Conservation (phyloP, 202 grass and related monocot genomes). For the Panicum virgatum region DNA sequence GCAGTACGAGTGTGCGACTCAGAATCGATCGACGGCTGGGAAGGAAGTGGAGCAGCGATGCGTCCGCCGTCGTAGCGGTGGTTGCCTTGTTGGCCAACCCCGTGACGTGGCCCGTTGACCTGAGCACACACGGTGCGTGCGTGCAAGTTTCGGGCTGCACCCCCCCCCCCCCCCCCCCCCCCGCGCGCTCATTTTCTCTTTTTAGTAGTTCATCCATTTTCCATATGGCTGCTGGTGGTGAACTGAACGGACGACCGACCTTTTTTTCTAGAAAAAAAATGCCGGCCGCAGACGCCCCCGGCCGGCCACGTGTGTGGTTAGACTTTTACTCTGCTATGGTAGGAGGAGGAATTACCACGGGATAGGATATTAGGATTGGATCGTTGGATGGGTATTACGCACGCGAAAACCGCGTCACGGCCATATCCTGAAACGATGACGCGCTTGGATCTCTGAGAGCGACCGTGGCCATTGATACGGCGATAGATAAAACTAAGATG, state of each 20-base stretch:
- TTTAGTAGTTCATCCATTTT: not conserved
- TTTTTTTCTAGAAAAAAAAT: too few species aligned
- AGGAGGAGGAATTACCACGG: not conserved
- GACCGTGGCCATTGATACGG: not conserved
- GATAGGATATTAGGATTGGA: not conserved
- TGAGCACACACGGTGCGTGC: not conserved
- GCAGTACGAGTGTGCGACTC: too few species aligned
- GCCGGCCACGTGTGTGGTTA: not conserved
- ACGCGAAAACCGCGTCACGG: slow-evolving; percentile 26
- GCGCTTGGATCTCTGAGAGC: not conserved
- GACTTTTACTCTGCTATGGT: not conserved
- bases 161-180: too few species aligned
- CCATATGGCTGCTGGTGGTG: not conserved
- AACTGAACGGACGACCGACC: not conserved
- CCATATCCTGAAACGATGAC: slow-evolving; percentile 11
- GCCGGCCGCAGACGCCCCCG: not conserved
- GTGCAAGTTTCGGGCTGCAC: not conserved
- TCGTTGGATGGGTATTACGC: not conserved
- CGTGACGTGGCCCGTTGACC: not conserved
- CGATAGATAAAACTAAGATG: not conserved
- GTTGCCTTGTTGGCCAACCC: not conserved
- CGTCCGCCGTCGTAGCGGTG: not conserved
- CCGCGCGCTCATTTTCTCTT: too few species aligned
- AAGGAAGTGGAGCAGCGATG: not conserved
- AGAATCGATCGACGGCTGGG: too few species aligned